phyloP scores from a whole-genome alignment of 345 rosid species.

The Lumnitzera littorea region DNA sequence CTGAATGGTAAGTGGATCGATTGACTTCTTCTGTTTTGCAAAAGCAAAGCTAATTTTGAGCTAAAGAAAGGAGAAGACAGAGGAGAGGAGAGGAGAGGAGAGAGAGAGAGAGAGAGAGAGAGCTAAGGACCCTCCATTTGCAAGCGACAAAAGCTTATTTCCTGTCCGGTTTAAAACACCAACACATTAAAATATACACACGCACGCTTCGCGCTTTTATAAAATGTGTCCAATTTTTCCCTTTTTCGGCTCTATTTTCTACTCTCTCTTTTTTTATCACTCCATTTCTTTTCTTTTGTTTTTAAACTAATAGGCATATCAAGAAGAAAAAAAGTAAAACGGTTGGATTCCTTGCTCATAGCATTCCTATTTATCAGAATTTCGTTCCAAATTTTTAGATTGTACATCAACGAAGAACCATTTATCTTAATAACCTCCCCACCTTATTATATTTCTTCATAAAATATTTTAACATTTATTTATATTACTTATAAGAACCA shows the following conservation, averaged over 20 bases:
- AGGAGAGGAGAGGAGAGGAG: slow-evolving; percentile 8
- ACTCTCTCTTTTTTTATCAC: neutral
- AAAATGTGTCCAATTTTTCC: slow-evolving; percentile 14
- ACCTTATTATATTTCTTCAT: no score
- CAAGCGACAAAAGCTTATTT: slow-evolving; percentile 14
- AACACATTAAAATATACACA: slow-evolving; percentile 29
- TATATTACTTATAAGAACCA: no score
- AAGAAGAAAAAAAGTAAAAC: neutral
- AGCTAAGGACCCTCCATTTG: slow-evolving; percentile 49
- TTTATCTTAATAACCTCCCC: no score
- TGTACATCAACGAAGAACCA: no score
- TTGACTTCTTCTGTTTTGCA: no score
- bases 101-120: slow-evolving; percentile 13
- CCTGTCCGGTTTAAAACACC: slow-evolving; percentile 47
- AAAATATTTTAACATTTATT: no score
- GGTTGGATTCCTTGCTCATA: no score
- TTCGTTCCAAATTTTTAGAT: no score
- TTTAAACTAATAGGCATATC: neutral
- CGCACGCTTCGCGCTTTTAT: slow-evolving; percentile 2
- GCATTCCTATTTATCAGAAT: no score
- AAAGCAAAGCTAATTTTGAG: neutral
- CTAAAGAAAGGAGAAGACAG: neutral
- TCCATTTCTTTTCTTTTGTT: neutral
- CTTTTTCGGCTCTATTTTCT: neutral
- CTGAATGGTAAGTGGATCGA: no score